Percentiles rank a stretch among this genome's conserved stretches.
Evolutionary conservation across 106 monocot genomes (phyloP).

Genomic region (Acorus calamus): DNA sequence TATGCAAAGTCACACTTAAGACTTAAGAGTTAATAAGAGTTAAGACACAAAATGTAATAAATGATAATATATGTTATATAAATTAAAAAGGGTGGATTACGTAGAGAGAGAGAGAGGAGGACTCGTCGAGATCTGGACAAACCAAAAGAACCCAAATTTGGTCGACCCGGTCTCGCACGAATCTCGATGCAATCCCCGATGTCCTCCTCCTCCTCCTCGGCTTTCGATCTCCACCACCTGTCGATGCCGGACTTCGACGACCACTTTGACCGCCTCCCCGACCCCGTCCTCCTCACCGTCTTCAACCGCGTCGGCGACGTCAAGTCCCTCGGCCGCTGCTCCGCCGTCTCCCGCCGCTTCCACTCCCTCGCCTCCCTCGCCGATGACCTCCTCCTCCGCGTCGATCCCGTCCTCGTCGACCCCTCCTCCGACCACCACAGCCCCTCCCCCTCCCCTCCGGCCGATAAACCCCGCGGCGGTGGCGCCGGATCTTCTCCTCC

Average conservation of each 20-base stretch:
- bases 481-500: slow-evolving; percentile 24
- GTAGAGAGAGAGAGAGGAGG: no score
- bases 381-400: slow-evolving; percentile 58
- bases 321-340: slow-evolving; percentile 74
- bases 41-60: no score
- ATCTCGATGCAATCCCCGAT: not conserved
- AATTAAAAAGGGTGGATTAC: no score
- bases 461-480: slow-evolving; percentile 24
- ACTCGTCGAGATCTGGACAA: no score
- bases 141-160: no score
- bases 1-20: no score
- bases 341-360: slow-evolving; percentile 62
- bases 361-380: slow-evolving; percentile 47
- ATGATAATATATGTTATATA: no score
- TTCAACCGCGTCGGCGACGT: slow-evolving; percentile 69
- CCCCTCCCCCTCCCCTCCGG: not conserved
- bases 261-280: slow-evolving; percentile 80
- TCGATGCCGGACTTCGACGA: slow-evolving; percentile 16
- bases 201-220: not conserved
- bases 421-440: slow-evolving; percentile 7
- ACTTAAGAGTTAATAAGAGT: no score
- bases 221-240: not conserved
- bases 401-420: slow-evolving; percentile 79
- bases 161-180: not conserved
- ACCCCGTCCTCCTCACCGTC: slow-evolving; percentile 52